These are phyloP conservation scores for Salix brachista DNA, from an alignment of 345 rosid species.

Conservation along the genomic window DNA sequence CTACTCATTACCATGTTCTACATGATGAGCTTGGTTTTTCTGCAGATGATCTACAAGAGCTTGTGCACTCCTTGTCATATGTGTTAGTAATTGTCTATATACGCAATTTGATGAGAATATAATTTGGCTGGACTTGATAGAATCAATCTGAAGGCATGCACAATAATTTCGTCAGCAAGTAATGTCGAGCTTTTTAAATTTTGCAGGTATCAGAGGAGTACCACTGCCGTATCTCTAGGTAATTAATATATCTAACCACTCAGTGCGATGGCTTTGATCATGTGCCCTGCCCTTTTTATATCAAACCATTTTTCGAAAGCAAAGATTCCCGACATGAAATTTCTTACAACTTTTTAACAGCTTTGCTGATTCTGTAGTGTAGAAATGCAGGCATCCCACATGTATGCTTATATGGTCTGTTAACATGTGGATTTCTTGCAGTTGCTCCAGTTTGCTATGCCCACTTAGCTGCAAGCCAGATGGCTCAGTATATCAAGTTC, in stretches of 20 bases:
- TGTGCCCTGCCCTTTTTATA: too few species aligned
- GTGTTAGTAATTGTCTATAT: slow-evolving; percentile 20
- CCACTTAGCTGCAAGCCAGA: slow-evolving; percentile 55
- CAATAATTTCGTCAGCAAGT: not conserved
- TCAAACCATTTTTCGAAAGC: too few species aligned
- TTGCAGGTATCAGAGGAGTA: slow-evolving; percentile 44
- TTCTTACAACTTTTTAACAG: too few species aligned
- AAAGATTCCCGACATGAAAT: too few species aligned
- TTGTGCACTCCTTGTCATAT: slow-evolving; percentile 37
- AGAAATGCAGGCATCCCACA: not conserved
- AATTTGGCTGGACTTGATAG: too few species aligned
- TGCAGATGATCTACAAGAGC: slow-evolving; percentile 32
- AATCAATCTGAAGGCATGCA: not conserved
- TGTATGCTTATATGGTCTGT: not conserved
- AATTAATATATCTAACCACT: not conserved
- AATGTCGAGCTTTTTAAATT: not conserved
- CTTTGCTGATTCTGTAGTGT: not conserved
- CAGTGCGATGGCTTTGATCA: not conserved
- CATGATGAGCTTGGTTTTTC: slow-evolving; percentile 29
- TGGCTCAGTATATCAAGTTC: slow-evolving; percentile 47
- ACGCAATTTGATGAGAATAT: too few species aligned
- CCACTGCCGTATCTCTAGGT: slow-evolving; percentile 39
- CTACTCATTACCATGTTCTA: slow-evolving; percentile 33
- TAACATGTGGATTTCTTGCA: slow-evolving; percentile 11
- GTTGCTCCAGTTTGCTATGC: slow-evolving; percentile 68